These are phyloP conservation scores for Knoxdaviesia proteae DNA, from an alignment of 2,329 filamentous ascomycete genomes.

Conservation along the genomic window DNA sequence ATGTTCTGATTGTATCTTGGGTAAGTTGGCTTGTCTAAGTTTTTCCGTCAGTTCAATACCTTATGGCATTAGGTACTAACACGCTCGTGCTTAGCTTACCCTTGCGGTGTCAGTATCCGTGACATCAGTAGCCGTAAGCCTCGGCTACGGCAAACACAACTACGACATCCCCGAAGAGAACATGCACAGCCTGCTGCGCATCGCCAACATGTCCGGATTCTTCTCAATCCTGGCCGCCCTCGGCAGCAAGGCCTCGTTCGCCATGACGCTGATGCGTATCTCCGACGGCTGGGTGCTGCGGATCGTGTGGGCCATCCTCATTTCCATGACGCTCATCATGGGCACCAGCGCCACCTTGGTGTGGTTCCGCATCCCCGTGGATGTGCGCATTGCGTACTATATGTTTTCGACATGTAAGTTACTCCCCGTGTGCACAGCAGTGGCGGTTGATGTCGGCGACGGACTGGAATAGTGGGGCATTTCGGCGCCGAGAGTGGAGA, in stretches of 20 bases:
- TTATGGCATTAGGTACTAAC: neutral
- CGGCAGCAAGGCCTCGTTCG: constrained; percentile 13
- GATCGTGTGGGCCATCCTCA: constrained; percentile 10
- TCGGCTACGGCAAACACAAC: constrained; percentile 9
- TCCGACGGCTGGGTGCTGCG: constrained; percentile 7
- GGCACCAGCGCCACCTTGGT: constrained; percentile 8
- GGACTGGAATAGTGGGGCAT: constrained; percentile 5
- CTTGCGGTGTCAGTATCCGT: constrained; percentile 1
- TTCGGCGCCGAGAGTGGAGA: constrained; percentile 4
- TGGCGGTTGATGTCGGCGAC: neutral
- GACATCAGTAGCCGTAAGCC: constrained; percentile 2
- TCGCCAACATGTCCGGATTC: constrained; percentile 10
- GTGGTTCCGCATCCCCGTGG: constrained; percentile 10
- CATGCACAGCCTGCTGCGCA: constrained; percentile 9
- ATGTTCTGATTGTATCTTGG: constrained; percentile 7
- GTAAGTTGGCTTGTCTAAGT: neutral
- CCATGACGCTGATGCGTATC: constrained; percentile 11
- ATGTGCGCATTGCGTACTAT: constrained; percentile 4
- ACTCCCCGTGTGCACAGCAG: neutral
- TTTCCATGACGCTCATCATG: constrained; percentile 8
- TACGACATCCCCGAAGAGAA: constrained; percentile 8
- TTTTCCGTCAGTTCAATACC: neutral
- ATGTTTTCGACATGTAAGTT: constrained; percentile 6
- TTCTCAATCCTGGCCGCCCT: constrained; percentile 15
- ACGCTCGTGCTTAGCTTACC: neutral